Evolutionary conservation across 768 basidiomycete genomes (phyloP).

Genomic region (Phanerochaete sordida): DNA sequence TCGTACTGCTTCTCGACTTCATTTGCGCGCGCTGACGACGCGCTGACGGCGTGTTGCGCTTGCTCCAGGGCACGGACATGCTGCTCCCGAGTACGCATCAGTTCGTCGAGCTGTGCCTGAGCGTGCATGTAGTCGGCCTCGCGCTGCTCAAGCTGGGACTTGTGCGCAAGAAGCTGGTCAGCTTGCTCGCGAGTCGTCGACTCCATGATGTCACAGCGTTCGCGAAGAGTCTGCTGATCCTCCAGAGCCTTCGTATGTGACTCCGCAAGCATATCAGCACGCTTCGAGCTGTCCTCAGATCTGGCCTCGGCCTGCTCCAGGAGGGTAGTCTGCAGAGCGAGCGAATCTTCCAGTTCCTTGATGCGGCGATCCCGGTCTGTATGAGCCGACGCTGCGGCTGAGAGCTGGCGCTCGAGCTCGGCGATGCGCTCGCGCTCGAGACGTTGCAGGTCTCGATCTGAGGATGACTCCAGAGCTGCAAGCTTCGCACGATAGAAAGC

Average conservation of each 20-base stretch:
- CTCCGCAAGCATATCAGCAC: slow-evolving; percentile 72
- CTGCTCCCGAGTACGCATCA: slow-evolving; percentile 68
- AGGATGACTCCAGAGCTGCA: slow-evolving; percentile 74
- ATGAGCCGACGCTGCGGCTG: slow-evolving; percentile 58
- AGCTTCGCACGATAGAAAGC: slow-evolving; percentile 95
- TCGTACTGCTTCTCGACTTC: slow-evolving; percentile 77
- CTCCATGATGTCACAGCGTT: slow-evolving; percentile 57
- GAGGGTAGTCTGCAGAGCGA: slow-evolving; percentile 74
- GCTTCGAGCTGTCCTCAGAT: slow-evolving; percentile 67
- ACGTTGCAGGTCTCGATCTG: slow-evolving; percentile 59
- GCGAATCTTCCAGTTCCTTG: slow-evolving; percentile 65
- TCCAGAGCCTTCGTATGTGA: slow-evolving; percentile 60
- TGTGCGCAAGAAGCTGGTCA: slow-evolving; percentile 69
- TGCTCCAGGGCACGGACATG: slow-evolving; percentile 89
- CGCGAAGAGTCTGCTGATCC: slow-evolving; percentile 69
- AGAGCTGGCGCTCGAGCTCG: slow-evolving; percentile 71
- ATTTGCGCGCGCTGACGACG: slow-evolving; percentile 71
- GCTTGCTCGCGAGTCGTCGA: slow-evolving; percentile 69
- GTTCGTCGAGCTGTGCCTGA: slow-evolving; percentile 67
- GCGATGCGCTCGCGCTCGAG: slow-evolving; percentile 75
- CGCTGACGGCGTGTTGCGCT: slow-evolving; percentile 69
- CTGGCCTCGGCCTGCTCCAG: slow-evolving; percentile 79
- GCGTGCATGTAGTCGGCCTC: slow-evolving; percentile 72
- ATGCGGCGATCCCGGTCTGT: slow-evolving; percentile 67
- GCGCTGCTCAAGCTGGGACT: slow-evolving; percentile 69